Base-by-base conservation (phyloP, 345 rosid species). In the Brassica nigra region DNA sequence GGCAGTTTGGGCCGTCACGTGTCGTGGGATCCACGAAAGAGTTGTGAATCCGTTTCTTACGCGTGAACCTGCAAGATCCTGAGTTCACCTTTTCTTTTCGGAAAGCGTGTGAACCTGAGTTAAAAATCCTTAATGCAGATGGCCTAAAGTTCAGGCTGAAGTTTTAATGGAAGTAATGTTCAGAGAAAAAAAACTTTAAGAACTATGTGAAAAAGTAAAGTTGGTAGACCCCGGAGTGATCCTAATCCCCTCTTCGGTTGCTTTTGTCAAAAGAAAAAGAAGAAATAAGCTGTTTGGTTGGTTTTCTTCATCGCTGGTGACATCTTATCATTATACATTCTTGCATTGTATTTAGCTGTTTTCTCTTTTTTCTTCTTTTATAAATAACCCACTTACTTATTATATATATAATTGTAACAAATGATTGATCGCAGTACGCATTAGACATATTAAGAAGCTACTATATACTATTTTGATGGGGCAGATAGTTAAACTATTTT, bases 241-340 rank as follows among this genome's bases (percentile, higher is more conserved):
- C 75, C 75, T 70, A 66, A 68, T 28, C 71, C 49, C 4, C 29
- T 74, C 20, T 68, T 61, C 8, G 14, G 70, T 80, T 62, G 78
- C 83, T 74, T 80, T 73, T 74, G 70, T 62, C 66, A 68, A 74
- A 77, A 77, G 70, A 18, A 68, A 68, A 66, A 66, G 58, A 31
- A 36, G 66, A 68, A 66, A 42, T 31, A 42, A 36, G 71, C 44
- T 73, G 47, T 28, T 72, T 72, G 57, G 42, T 71, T 67, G 55
- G 62, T 65, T 73, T 44, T 79, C 33, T 18, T 33, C 75, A 62
- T 79, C 65, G 82, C 78, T 74, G 78, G 57, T 79, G 75, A 63
- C 75, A 47, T 79, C 82, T 67, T 67, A 66, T 31, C 49, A 33
- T 67, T 23, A 59, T 68, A 37, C 78, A 42, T 36, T 28, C 34